These are phyloP conservation scores for Aspergillus udagawae DNA, from an alignment of 2,329 filamentous ascomycete genomes.

Conservation along the genomic window DNA sequence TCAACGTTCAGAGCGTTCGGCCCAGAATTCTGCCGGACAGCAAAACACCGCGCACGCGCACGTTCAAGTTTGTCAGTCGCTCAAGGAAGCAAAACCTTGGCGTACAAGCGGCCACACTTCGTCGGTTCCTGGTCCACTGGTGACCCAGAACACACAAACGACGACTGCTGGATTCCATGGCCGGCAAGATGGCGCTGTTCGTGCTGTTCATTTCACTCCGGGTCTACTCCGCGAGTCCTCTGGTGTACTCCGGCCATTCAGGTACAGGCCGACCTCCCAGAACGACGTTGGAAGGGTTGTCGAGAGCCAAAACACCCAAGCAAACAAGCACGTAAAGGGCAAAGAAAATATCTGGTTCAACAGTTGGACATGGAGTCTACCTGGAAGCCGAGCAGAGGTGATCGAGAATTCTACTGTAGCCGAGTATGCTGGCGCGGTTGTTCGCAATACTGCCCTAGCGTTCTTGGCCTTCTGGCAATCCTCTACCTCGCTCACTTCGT, in stretches of 20 bases:
- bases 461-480: slow-evolving; percentile 9
- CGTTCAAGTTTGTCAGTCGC: neutral
- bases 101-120: neutral
- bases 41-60: neutral
- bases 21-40: neutral
- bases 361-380: neutral
- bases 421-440: neutral
- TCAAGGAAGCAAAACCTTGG: neutral
- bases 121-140: neutral
- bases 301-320: neutral
- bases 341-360: neutral
- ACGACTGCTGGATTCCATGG: neutral
- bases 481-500: slow-evolving; percentile 9
- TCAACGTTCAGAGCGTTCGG: neutral
- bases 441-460: neutral
- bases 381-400: neutral
- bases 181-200: neutral
- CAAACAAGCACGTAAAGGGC: neutral
- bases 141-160: neutral
- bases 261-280: neutral
- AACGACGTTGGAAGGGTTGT: neutral
- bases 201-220: neutral
- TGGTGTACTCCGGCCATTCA: neutral
- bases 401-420: neutral
- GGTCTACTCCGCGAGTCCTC: neutral